These are phyloP conservation scores for Codiaeum variegatum DNA, from an alignment of 441 rosid genomes.

Conservation along the genomic window DNA sequence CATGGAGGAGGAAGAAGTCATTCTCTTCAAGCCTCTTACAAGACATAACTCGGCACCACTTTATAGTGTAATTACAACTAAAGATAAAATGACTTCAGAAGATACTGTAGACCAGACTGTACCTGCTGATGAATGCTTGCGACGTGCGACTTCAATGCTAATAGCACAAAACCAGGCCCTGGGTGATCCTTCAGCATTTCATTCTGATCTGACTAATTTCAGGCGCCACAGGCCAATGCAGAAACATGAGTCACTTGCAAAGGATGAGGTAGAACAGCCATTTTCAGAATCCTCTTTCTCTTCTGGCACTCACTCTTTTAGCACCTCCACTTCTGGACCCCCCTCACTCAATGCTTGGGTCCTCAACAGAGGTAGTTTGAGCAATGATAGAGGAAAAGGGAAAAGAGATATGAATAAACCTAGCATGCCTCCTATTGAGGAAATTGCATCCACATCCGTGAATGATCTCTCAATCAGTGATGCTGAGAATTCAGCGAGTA, in stretches of 20 bases:
- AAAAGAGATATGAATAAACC: constrained; percentile 31
- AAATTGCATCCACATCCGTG: constrained; percentile 44
- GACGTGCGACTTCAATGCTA: constrained; percentile 64
- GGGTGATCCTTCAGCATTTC: constrained; percentile 35
- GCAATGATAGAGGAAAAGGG: constrained; percentile 37
- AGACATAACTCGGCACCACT: constrained; percentile 85
- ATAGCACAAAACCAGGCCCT: constrained; percentile 49
- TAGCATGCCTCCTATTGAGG: constrained; percentile 52
- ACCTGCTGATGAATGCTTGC: constrained; percentile 64
- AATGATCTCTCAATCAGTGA: constrained; percentile 44
- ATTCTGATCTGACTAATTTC: constrained; percentile 45
- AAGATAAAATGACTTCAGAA: constrained; percentile 29
- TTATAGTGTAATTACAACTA: constrained; percentile 25
- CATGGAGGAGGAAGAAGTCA: constrained; percentile 86
- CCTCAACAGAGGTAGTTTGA: constrained; percentile 33
- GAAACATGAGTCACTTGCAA: constrained; percentile 37
- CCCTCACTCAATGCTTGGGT: constrained; percentile 93
- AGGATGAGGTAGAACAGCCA: constrained; percentile 25
- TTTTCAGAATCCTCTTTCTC: constrained; percentile 29
- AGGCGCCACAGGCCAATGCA: constrained; percentile 29
- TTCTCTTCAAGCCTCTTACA: constrained; percentile 85
- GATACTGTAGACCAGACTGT: constrained; percentile 31
- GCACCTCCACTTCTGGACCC: constrained; percentile 53
- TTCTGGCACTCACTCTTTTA: constrained; percentile 10
- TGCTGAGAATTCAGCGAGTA: constrained; percentile 24